phyloP scores from a whole-genome alignment of 139 green algal genomes.

The Picochlorum sp. region DNA sequence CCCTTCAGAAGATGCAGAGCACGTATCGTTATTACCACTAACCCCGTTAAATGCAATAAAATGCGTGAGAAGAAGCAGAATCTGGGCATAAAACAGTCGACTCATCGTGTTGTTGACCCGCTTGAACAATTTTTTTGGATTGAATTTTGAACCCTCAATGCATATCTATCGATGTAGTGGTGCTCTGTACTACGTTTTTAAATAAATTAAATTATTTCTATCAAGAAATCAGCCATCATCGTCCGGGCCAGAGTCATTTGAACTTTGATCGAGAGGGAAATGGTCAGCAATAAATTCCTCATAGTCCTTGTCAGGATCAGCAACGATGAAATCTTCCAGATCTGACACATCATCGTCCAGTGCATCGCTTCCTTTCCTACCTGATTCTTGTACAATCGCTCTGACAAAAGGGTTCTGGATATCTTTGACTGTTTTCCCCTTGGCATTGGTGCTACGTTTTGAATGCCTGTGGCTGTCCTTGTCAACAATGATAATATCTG shows the following conservation, averaged over 20 bases:
- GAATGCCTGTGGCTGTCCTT: neutral
- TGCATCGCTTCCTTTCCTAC: neutral
- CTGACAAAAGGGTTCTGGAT: slow-evolving; percentile 20
- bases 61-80: too few relatives aligned
- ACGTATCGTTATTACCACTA: neutral
- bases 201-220: neutral
- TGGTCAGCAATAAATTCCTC: slow-evolving; percentile 3
- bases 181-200: neutral
- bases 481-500: too few relatives aligned
- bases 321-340: slow-evolving; percentile 35
- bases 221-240: neutral
- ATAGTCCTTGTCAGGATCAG: slow-evolving; percentile 14
- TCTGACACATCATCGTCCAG: slow-evolving; percentile 25
- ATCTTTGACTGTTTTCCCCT: slow-evolving; percentile 4
- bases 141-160: too few relatives aligned
- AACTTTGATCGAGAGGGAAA: slow-evolving; percentile 10
- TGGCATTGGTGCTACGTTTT: neutral
- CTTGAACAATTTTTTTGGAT: too few relatives aligned
- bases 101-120: too few relatives aligned
- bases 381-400: slow-evolving; percentile 22
- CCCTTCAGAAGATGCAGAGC: neutral
- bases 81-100: too few relatives aligned
- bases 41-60: too few relatives aligned
- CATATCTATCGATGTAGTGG: neutral
- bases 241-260: neutral